phyloP scores from a whole-genome alignment of 2,329 filamentous ascomycete species.

The Penicillium sp. region DNA sequence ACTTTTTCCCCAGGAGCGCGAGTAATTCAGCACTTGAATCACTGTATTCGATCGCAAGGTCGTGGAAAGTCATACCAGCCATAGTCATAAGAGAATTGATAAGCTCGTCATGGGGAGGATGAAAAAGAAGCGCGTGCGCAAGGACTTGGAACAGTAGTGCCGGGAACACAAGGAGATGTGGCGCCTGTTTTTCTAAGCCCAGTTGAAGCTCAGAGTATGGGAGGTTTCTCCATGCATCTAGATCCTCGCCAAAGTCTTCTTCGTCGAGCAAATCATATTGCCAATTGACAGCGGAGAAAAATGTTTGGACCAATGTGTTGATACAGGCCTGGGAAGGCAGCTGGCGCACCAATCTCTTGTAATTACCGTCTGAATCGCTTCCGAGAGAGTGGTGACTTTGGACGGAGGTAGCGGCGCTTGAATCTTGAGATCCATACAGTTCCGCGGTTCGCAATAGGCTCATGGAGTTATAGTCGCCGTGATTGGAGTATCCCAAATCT shows the following conservation, averaged over 20 bases:
- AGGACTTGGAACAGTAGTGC: conserved; percentile 21
- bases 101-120: conserved; percentile 9
- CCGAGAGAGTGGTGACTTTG: not conserved
- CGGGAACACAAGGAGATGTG: conserved; percentile 14
- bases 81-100: conserved; percentile 7
- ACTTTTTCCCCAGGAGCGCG: conserved; percentile 13
- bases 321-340: conserved; percentile 10
- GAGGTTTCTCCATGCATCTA: conserved; percentile 12
- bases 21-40: conserved; percentile 12
- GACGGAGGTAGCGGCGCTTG: not conserved
- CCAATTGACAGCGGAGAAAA: conserved; percentile 17
- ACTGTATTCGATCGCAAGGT: conserved; percentile 15
- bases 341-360: conserved; percentile 10
- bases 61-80: conserved; percentile 16
- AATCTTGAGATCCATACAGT: not conserved
- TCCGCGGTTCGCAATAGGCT: conserved; percentile 14
- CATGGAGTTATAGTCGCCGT: conserved; percentile 13
- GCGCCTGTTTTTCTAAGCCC: conserved; percentile 1
- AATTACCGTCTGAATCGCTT: conserved; percentile 4
- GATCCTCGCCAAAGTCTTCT: conserved; percentile 3
- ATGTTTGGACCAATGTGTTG: conserved; percentile 12
- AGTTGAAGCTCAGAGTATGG: conserved; percentile 13
- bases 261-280: conserved; percentile 19
- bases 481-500: conserved; percentile 17
- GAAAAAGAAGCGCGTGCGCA: conserved; percentile 18